phyloP scores from a whole-genome alignment of 441 rosid species.

The Dalechampia spathulata region DNA sequence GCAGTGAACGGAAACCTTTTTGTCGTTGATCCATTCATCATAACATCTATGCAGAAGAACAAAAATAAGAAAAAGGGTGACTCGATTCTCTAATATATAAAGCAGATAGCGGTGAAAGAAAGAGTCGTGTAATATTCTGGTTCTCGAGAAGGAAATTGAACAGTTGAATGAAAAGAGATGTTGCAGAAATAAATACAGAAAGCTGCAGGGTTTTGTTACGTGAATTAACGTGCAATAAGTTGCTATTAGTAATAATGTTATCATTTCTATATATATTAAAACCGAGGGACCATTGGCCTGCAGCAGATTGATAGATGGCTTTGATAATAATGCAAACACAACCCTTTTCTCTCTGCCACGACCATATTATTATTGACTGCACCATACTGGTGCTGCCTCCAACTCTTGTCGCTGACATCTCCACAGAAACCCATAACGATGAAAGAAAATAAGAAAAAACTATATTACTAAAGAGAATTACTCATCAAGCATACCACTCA shows the following conservation, averaged over 20 bases:
- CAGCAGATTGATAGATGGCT: conserved; percentile 60
- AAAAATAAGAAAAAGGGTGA: background rate
- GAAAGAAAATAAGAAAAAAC: background rate
- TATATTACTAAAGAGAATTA: background rate
- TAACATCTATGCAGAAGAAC: conserved; percentile 16
- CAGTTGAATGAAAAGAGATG: no score
- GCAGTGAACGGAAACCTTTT: conserved; percentile 74
- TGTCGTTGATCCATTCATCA: conserved; percentile 40
- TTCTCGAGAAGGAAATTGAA: no score
- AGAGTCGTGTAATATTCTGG: no score
- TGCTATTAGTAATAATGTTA: no score
- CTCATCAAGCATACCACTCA: no score
- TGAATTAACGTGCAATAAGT: no score
- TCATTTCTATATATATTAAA: conserved; percentile 59
- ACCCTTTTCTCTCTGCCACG: background rate
- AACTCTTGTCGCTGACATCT: conserved; percentile 75
- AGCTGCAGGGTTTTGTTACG: no score
- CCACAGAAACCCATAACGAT: conserved; percentile 63
- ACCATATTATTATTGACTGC: conserved; percentile 36
- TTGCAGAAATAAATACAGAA: no score
- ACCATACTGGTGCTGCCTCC: conserved; percentile 32
- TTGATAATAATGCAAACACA: conserved; percentile 33
- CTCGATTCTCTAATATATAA: no score
- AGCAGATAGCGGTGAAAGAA: no score
- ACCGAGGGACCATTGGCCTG: conserved; percentile 55